These are phyloP conservation scores for Aspergillus indologenus DNA, from an alignment of 495 filamentous ascomycete species.

Conservation along the genomic window DNA sequence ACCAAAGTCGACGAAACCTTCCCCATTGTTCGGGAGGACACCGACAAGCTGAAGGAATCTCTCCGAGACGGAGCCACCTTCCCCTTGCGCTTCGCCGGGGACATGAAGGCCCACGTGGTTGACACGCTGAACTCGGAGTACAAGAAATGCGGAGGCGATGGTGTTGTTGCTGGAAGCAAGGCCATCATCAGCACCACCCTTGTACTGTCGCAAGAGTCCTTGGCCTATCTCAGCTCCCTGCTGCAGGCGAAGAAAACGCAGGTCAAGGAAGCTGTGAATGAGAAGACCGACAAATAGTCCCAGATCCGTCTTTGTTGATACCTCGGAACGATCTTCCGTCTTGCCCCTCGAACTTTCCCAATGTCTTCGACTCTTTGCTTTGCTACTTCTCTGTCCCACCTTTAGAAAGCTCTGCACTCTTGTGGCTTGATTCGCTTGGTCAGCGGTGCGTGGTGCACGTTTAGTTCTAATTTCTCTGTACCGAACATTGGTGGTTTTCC, in stretches of 20 bases:
- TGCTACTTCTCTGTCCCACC: constrained; percentile 5
- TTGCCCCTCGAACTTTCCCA: constrained; percentile 13
- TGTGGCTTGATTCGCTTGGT: not conserved
- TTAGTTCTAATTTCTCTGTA: not conserved
- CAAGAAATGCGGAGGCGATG: constrained; percentile 70
- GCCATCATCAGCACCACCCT: constrained; percentile 72
- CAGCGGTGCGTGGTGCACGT: not conserved
- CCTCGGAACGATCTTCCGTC: not conserved
- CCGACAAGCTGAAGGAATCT: constrained; percentile 66
- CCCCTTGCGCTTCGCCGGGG: constrained; percentile 62
- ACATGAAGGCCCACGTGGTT: constrained; percentile 73
- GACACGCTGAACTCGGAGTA: constrained; percentile 70
- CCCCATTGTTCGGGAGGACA: constrained; percentile 86
- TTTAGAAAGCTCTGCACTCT: constrained; percentile 3
- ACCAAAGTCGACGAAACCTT: constrained; percentile 71
- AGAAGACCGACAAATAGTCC: constrained; percentile 46
- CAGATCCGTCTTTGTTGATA: constrained; percentile 7
- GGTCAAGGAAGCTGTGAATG: constrained; percentile 52
- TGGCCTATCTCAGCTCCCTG: constrained; percentile 54
- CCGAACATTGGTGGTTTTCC: not conserved
- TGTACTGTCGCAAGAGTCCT: constrained; percentile 64
- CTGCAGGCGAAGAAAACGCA: constrained; percentile 60
- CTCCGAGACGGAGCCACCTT: constrained; percentile 61
- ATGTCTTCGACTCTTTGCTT: constrained; percentile 10
- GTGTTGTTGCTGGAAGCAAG: constrained; percentile 65